A percentile compares a stretch with the other conserved stretches of the same genome.
phyloP scores from a whole-genome alignment of 352 stramenopile species.

The Elongisporangium senticosum region DNA sequence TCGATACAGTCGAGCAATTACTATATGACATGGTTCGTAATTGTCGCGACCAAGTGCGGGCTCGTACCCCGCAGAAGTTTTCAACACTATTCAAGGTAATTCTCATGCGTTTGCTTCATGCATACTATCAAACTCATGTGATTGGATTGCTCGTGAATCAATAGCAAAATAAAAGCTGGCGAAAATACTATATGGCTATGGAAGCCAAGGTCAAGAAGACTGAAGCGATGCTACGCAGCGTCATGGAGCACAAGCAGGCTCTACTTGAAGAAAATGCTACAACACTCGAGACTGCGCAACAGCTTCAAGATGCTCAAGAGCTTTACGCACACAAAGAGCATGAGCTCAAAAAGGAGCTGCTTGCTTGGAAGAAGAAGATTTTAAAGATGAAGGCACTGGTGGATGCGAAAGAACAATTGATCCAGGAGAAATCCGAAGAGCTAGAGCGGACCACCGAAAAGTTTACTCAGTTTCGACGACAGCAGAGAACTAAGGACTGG shows the following conservation, averaged over 20 bases:
- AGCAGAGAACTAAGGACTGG: constrained; percentile 30
- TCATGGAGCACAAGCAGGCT: constrained; percentile 26
- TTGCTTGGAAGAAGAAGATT: constrained; percentile 53
- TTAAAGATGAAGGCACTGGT: constrained; percentile 39
- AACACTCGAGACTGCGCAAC: constrained; percentile 14
- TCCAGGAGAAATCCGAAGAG: constrained; percentile 25
- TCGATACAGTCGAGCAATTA: constrained; percentile 48
- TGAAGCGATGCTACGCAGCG: constrained; percentile 25
- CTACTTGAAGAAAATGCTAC: constrained; percentile 21
- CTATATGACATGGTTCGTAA: constrained; percentile 56
- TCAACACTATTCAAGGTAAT: constrained; percentile 54
- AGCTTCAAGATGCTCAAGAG: constrained; percentile 18
- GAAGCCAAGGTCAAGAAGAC: constrained; percentile 32
- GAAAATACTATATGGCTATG: constrained; percentile 60
- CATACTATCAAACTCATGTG: not conserved
- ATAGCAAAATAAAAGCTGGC: constrained; percentile 66
- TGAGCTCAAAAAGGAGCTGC: constrained; percentile 28
- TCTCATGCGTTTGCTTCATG: not conserved
- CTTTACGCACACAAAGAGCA: constrained; percentile 17
- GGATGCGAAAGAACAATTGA: constrained; percentile 31
- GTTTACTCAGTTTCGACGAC: constrained; percentile 21
- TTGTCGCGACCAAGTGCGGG: constrained; percentile 38
- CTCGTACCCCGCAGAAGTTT: constrained; percentile 41
- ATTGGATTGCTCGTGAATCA: not conserved
- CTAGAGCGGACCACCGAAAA: constrained; percentile 18